Percentiles rank a stretch among this genome's conserved stretches.
Evolutionary conservation across 1,284 basidiomycete species (phyloP).

Genomic region (Apiotrichum brassicae): DNA sequence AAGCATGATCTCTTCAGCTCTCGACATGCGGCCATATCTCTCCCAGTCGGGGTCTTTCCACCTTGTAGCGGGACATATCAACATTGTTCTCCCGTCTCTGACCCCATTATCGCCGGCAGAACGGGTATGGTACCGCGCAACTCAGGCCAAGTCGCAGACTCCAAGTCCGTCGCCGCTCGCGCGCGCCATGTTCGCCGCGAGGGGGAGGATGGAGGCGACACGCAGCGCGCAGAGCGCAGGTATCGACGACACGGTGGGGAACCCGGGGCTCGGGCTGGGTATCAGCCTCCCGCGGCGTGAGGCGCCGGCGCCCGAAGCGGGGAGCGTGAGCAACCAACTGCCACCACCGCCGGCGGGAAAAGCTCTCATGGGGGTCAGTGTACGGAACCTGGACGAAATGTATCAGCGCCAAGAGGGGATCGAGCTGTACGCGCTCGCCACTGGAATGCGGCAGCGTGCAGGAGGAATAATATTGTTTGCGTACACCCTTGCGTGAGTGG

Average conservation of each 20-base stretch:
- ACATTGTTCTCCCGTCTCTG: slow-evolving; percentile 65
- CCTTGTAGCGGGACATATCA: slow-evolving; percentile 69
- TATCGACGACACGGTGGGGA: slow-evolving; percentile 55
- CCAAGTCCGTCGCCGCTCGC: slow-evolving; percentile 55
- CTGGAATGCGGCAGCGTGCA: slow-evolving; percentile 64
- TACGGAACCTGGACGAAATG: slow-evolving; percentile 68
- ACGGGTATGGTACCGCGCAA: slow-evolving; percentile 69
- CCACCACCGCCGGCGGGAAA: slow-evolving; percentile 14
- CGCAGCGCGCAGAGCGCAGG: slow-evolving; percentile 60
- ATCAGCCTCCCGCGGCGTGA: slow-evolving; percentile 4
- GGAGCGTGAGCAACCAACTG: too few species aligned
- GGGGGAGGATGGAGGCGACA: slow-evolving; percentile 58
- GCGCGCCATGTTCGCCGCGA: slow-evolving; percentile 56
- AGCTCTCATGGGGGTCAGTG: slow-evolving; percentile 65
- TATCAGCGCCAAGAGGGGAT: slow-evolving; percentile 58
- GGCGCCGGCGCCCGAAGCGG: neutral
- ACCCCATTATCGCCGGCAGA: slow-evolving; percentile 36
- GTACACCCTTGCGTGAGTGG: slow-evolving; percentile 52
- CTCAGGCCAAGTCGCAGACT: slow-evolving; percentile 60
- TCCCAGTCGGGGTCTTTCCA: slow-evolving; percentile 58
- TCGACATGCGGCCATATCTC: slow-evolving; percentile 59
- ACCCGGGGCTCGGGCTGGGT: slow-evolving; percentile 11
- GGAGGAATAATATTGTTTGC: slow-evolving; percentile 68
- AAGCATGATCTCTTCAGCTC: slow-evolving; percentile 72
- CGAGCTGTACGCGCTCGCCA: slow-evolving; percentile 61